These are phyloP conservation scores for Penicillium sp. DNA, from an alignment of 2,329 filamentous ascomycete species.

Conservation along the genomic window DNA sequence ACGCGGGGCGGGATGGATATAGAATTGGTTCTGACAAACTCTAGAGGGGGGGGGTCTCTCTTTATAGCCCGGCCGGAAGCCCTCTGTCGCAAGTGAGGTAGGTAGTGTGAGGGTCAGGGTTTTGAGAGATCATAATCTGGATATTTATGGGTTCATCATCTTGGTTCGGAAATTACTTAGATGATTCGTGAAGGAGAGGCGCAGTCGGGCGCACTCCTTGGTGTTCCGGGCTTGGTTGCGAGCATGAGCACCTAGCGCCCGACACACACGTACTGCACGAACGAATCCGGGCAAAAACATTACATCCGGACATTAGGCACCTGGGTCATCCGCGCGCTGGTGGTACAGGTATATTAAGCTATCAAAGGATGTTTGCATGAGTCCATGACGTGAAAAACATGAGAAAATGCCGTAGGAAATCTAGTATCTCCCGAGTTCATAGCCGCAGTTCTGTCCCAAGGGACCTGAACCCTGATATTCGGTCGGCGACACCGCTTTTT, in stretches of 20 bases:
- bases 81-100: too few species aligned
- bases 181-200: not conserved
- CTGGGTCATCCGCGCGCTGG: constrained; percentile 1
- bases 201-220: not conserved
- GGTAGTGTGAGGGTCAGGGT: too few species aligned
- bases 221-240: not conserved
- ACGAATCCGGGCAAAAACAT: not conserved
- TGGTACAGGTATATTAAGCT: constrained; percentile 24
- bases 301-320: not conserved
- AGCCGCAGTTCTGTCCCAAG: not conserved
- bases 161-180: not conserved
- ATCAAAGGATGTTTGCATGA: constrained; percentile 19
- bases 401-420: constrained; percentile 1
- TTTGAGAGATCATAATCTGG: not conserved
- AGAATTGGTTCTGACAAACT: not conserved
- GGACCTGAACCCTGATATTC: not conserved
- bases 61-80: too few species aligned
- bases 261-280: not conserved
- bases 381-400: constrained; percentile 18
- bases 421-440: not conserved
- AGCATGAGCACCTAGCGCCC: not conserved
- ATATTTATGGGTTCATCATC: not conserved
- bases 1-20: not conserved
- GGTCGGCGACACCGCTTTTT: constrained; percentile 9
- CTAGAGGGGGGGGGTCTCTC: not conserved